Evolutionary conservation across 2,329 filamentous ascomycete species (phyloP), one percentile per base, ranked within the genome.

Genomic region (Botrytis elliptica): DNA sequence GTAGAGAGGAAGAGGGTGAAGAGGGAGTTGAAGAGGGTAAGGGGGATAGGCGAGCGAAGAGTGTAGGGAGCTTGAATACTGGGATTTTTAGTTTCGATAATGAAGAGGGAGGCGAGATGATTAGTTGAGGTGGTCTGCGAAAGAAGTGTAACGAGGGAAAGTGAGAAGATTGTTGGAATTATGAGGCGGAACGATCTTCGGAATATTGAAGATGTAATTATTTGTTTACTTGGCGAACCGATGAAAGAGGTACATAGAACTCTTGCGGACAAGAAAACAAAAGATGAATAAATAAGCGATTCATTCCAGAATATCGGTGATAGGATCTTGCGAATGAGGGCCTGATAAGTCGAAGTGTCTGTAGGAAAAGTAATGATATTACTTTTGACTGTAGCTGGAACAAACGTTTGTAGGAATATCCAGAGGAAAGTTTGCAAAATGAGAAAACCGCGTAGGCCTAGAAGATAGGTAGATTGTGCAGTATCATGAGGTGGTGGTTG

Each of bases 1-100:
- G 81, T 83, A 33, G 83, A 75, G 84, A 85, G 86, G 76, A 86
- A 85, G 44, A 85, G 76, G 57, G 85, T 81, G 77, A 85, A 85
- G 10, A 86, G 77, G 0, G 83, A 83, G 78, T 86, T 86, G 79
- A 85, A 83, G 65, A 83, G 85, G 22, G 82, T 78, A 16, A 85
- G 77, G 36, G 82, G 82, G 74, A 81, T 83, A 40, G 82, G 80
- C 6, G 44, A 67, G 36, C 20, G 29, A 4, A 84, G 76, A 36
- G 77, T 75, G 62, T 80, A 78, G 3, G 82, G 83, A 6, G 77
- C 76, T n/a, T 74, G 65, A 16, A 85, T 81, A 1, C 81, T 81
- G 6, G 78, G 67, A 67, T 86, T 86, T 14, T 78, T 79, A 5
- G 84, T 82, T 0, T 76, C 71, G 3, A 70, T 55, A 52, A 82